Evolutionary conservation across 2,329 filamentous ascomycete species (phyloP).

Genomic region (Venturia asperata): DNA sequence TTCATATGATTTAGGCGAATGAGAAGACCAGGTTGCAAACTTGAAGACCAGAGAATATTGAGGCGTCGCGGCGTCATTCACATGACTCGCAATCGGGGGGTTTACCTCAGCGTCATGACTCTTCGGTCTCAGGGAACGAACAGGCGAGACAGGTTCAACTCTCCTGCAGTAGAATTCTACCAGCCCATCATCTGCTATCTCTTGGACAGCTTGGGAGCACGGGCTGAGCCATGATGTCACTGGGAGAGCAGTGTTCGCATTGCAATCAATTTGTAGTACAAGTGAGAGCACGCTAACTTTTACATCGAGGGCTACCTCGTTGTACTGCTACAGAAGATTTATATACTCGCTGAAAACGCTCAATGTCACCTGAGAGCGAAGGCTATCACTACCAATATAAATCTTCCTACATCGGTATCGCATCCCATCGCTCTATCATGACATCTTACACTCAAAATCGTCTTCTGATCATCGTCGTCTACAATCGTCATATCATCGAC

Average conservation of each 20-base stretch:
- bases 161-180: not conserved
- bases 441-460: conserved; percentile 1
- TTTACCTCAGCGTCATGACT: too few relatives aligned
- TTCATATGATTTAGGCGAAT: not conserved
- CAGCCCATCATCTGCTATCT: too few relatives aligned
- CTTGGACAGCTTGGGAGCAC: too few relatives aligned
- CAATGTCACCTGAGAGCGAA: not conserved
- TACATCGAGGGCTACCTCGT: conserved; percentile 2
- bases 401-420: not conserved
- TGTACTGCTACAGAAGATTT: not conserved
- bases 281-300: not conserved
- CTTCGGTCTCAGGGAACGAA: too few relatives aligned
- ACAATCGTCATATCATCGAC: not conserved
- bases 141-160: too few relatives aligned
- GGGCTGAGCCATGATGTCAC: too few relatives aligned
- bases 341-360: not conserved
- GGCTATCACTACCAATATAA: not conserved
- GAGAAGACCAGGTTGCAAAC: not conserved
- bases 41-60: not conserved
- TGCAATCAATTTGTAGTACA: not conserved
- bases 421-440: not conserved
- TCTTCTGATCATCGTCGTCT: conserved; percentile 1
- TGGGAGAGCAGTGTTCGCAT: not conserved
- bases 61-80: not conserved
- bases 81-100: not conserved